Evolutionary conservation across 176 grass and related monocot species (phyloP).

Genomic region (Cenchrus fungigraminus): DNA sequence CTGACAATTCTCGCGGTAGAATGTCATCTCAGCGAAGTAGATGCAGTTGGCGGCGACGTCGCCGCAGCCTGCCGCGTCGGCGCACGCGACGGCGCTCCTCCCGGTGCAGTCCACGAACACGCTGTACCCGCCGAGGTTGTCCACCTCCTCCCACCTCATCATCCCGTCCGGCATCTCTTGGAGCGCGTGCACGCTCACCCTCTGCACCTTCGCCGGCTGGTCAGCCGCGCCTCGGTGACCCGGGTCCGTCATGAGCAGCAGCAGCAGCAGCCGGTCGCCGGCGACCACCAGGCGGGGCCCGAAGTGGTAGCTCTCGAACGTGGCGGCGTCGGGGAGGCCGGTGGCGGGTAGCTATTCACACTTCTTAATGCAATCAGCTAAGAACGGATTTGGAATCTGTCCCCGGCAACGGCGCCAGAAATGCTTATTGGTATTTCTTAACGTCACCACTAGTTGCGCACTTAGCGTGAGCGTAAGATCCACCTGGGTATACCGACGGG

Average conservation of each 20-base stretch:
- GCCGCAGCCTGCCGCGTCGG: not conserved
- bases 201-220: not conserved
- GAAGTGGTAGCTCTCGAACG: not conserved
- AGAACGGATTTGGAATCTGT: too few relatives aligned
- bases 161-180: not conserved
- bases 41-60: not conserved
- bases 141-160: constrained; percentile 28
- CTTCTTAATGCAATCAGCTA: too few relatives aligned
- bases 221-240: not conserved
- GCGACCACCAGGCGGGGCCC: not conserved
- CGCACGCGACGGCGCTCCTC: constrained; percentile 18
- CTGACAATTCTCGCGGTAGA: not conserved
- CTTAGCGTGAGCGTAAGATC: too few relatives aligned
- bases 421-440: too few relatives aligned
- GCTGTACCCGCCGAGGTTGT: not conserved
- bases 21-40: not conserved
- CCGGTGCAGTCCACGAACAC: constrained; percentile 26
- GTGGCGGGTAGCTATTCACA: not conserved
- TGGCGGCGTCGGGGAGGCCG: not conserved
- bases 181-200: not conserved
- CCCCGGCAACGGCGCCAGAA: too few relatives aligned
- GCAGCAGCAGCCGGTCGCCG: not conserved
- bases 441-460: too few relatives aligned
- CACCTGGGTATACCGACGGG: too few relatives aligned
- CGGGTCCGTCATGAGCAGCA: not conserved